phyloP scores from a whole-genome alignment of 495 filamentous ascomycete species.

The Penicillium herquei region DNA sequence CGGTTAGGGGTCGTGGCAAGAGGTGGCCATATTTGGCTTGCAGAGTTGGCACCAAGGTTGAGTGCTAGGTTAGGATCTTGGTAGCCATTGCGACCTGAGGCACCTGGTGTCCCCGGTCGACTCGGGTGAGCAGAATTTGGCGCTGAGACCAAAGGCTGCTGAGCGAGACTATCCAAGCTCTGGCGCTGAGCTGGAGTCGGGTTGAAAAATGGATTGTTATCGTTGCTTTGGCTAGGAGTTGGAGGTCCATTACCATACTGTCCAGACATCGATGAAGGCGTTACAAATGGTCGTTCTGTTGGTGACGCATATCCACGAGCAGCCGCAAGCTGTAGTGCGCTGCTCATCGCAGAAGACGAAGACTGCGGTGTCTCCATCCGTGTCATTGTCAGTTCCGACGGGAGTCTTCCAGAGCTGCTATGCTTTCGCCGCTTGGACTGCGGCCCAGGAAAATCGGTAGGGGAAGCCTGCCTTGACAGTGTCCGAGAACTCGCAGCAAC shows the following conservation, averaged over 20 bases:
- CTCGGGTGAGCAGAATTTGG: slow-evolving; percentile 61
- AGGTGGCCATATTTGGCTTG: slow-evolving; percentile 41
- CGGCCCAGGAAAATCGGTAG: slow-evolving; percentile 57
- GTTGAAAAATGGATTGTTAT: slow-evolving; percentile 52
- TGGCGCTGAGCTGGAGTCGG: slow-evolving; percentile 44
- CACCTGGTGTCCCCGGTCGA: slow-evolving; percentile 43
- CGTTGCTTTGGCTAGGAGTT: slow-evolving; percentile 58
- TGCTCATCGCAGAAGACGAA: slow-evolving; percentile 30
- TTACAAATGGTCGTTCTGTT: slow-evolving; percentile 45
- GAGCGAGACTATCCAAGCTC: slow-evolving; percentile 56
- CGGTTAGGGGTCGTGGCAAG: slow-evolving; percentile 40
- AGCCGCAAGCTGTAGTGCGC: slow-evolving; percentile 38
- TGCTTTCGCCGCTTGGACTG: slow-evolving; percentile 72
- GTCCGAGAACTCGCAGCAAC: slow-evolving; percentile 51
- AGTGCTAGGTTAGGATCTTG: slow-evolving; percentile 36
- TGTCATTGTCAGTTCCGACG: slow-evolving; percentile 75
- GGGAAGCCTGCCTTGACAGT: slow-evolving; percentile 71
- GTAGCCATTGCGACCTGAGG: slow-evolving; percentile 44
- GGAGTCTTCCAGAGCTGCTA: slow-evolving; percentile 64
- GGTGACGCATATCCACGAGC: slow-evolving; percentile 45
- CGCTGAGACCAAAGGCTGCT: slow-evolving; percentile 62
- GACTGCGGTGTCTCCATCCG: slow-evolving; percentile 58
- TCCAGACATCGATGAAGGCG: slow-evolving; percentile 43
- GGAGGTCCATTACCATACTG: slow-evolving; percentile 59
- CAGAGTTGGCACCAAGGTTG: slow-evolving; percentile 30